Conservation (phyloP, 2,329 filamentous ascomycete species). For the Mycosphaerella arachidis region DNA sequence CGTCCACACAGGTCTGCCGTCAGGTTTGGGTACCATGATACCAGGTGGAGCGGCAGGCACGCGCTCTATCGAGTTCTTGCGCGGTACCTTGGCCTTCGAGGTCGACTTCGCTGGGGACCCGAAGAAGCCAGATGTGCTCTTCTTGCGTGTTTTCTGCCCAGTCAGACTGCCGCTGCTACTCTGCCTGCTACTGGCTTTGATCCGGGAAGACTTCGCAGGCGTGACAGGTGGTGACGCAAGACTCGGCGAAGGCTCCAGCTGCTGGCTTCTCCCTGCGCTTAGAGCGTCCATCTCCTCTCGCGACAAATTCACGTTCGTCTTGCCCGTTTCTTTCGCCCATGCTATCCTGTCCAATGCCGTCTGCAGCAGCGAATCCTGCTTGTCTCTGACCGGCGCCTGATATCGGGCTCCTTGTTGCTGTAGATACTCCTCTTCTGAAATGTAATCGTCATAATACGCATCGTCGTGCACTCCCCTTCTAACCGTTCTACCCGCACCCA, state of each 20-base stretch:
- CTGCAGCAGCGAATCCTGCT: slow-evolving; percentile 72
- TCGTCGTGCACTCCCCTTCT: slow-evolving; percentile 41
- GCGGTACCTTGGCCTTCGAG: slow-evolving; percentile 31
- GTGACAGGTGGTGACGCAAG: slow-evolving; percentile 31
- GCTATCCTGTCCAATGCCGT: slow-evolving; percentile 76
- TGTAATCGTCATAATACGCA: slow-evolving; percentile 40
- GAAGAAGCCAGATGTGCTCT: slow-evolving; percentile 32
- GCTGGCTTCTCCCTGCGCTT: slow-evolving; percentile 46
- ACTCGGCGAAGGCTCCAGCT: slow-evolving; percentile 25
- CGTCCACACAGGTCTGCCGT: slow-evolving; percentile 45
- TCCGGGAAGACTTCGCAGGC: slow-evolving; percentile 22
- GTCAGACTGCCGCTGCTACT: slow-evolving; percentile 36
- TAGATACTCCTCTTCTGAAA: slow-evolving; percentile 47
- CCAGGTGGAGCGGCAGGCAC: slow-evolving; percentile 36
- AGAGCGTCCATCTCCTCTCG: slow-evolving; percentile 76
- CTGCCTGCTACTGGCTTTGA: slow-evolving; percentile 30
- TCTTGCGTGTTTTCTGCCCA: slow-evolving; percentile 32
- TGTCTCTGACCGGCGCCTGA: slow-evolving; percentile 56
- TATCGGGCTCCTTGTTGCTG: slow-evolving; percentile 36
- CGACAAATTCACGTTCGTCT: slow-evolving; percentile 73
- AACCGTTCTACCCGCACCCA: slow-evolving; percentile 38
- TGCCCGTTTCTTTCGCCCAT: slow-evolving; percentile 69
- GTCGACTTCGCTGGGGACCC: slow-evolving; percentile 34
- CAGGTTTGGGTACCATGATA: slow-evolving; percentile 46
- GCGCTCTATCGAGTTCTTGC: slow-evolving; percentile 27